phyloP scores from a whole-genome alignment of 192 early-diverging fungal genomes.

The Backusella circina region DNA sequence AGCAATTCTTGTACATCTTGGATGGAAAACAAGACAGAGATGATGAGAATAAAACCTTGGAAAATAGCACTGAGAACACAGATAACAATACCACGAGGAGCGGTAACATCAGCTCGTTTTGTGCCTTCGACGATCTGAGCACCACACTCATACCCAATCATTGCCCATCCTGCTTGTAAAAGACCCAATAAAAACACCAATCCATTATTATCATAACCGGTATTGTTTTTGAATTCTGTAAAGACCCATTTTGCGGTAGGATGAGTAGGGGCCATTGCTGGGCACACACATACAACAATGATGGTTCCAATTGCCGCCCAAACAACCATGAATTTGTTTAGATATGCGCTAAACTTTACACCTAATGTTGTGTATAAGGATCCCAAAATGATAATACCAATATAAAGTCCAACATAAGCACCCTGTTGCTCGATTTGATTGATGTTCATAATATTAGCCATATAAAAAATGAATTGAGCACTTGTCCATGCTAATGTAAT shows the following conservation, averaged over 20 bases:
- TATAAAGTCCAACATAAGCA: constrained; percentile 42
- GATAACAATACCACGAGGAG: constrained; percentile 43
- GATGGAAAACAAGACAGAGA: constrained; percentile 43
- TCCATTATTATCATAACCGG: constrained; percentile 41
- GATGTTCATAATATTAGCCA: constrained; percentile 30
- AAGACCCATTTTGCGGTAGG: constrained; percentile 42
- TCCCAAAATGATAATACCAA: constrained; percentile 31
- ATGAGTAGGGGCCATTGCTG: constrained; percentile 39
- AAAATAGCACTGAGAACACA: constrained; percentile 40
- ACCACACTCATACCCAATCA: constrained; percentile 25
- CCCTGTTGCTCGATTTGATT: constrained; percentile 27
- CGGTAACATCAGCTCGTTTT: constrained; percentile 43
- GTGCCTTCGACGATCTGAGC: constrained; percentile 28
- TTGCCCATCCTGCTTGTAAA: constrained; percentile 43
- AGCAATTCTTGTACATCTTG: constrained; percentile 39
- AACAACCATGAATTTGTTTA: constrained; percentile 37
- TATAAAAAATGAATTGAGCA: constrained; percentile 40
- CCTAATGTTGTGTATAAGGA: constrained; percentile 33
- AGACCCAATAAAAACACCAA: constrained; percentile 43
- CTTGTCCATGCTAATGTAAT: constrained; percentile 36
- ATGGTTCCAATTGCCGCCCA: constrained; percentile 43
- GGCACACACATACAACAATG: constrained; percentile 35
- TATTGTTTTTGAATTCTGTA: constrained; percentile 43
- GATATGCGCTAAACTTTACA: constrained; percentile 26
- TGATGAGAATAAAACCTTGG: constrained; percentile 39